A percentile compares a stretch with the other conserved stretches of the same genome.
Conservation (phyloP, 2,329 filamentous ascomycete species). For the Alternaria sp. region DNA sequence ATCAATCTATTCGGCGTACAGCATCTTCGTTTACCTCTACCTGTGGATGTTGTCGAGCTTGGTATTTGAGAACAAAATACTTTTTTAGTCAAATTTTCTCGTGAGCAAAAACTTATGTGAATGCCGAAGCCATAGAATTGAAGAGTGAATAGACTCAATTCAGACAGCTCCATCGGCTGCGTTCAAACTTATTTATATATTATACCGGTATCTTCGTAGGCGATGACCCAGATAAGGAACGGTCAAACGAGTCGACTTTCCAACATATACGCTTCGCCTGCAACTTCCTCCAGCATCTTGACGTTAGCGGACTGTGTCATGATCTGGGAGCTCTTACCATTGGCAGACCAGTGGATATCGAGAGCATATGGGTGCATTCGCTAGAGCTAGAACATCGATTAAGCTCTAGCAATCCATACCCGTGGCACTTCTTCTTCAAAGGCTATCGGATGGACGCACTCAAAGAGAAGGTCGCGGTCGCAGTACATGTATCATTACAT, state of each 20-base stretch:
- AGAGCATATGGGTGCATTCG: neutral
- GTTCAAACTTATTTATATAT: neutral
- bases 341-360: neutral
- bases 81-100: neutral
- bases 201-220: neutral
- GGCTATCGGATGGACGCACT: conserved; percentile 6
- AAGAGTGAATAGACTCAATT: neutral
- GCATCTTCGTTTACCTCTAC: conserved; percentile 1
- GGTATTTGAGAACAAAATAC: neutral
- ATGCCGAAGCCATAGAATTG: neutral
- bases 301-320: neutral
- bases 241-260: neutral
- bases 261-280: neutral
- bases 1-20: neutral
- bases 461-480: neutral
- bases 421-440: conserved; percentile 18
- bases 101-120: neutral
- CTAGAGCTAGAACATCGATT: neutral
- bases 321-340: neutral
- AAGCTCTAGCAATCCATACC: neutral
- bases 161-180: neutral
- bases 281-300: neutral
- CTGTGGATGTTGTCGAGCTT: neutral
- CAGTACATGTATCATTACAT: conserved; percentile 2
- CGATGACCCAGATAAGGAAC: neutral